Percentiles rank a stretch among this genome's conserved stretches.
These are phyloP conservation scores for Solanum bulbocastanum DNA, from an alignment of 257 asterid genomes.

Conservation along the genomic window DNA sequence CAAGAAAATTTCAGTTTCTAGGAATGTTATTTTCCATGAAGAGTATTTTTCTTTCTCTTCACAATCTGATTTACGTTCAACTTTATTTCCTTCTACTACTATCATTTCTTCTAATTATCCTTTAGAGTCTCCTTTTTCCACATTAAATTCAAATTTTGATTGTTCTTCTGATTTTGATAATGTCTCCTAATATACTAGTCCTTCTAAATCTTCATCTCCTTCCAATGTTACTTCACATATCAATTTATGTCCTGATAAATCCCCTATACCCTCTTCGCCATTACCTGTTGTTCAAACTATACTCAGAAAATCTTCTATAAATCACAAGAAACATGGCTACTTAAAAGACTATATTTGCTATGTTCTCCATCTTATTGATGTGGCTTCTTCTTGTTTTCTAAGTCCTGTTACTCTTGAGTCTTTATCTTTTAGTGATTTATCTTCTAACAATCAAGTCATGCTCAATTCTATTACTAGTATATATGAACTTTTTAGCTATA, in stretches of 20 bases:
- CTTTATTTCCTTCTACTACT: neutral
- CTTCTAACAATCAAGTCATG: neutral
- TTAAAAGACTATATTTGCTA: neutral
- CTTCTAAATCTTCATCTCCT: neutral
- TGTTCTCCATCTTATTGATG: neutral
- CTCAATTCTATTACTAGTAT: neutral
- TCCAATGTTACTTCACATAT: neutral
- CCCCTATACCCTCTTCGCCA: neutral
- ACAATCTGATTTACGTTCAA: neutral
- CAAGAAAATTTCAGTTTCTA: neutral
- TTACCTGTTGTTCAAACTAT: neutral
- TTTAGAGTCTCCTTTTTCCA: neutral
- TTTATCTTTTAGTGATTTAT: neutral
- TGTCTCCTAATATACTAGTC: neutral
- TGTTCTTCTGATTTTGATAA: neutral
- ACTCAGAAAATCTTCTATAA: neutral
- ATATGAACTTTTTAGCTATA: neutral
- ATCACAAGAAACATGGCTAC: neutral
- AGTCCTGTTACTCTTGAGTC: neutral
- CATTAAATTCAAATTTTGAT: neutral
- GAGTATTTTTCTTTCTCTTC: neutral
- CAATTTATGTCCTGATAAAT: neutral
- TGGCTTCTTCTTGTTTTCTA: neutral
- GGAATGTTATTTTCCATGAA: neutral
- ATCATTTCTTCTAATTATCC: neutral